Percentiles rank a stretch among this genome's conserved stretches.
Evolutionary conservation across 2,329 filamentous ascomycete species (phyloP).

Genomic region (Colletotrichum horii): DNA sequence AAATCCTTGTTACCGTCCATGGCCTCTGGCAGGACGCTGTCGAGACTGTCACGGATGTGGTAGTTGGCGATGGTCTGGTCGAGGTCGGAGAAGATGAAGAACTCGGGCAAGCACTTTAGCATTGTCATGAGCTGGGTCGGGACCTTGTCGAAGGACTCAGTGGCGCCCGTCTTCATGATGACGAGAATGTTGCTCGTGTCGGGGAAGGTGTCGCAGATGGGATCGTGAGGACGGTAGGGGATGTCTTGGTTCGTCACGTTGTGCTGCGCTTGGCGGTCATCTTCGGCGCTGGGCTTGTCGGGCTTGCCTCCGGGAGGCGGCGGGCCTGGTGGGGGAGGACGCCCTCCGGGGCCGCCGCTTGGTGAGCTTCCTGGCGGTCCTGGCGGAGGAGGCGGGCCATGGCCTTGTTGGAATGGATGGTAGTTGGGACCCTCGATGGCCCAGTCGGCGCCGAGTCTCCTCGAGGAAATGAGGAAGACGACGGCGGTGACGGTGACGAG

Average conservation of each 20-base stretch:
- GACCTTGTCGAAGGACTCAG: constrained; percentile 55
- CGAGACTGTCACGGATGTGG: constrained; percentile 51
- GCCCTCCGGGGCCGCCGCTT: constrained; percentile 16
- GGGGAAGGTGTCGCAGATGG: constrained; percentile 43
- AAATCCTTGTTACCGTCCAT: constrained; percentile 55
- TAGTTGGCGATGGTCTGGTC: constrained; percentile 50
- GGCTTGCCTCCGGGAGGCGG: neutral
- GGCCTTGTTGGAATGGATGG: constrained; percentile 15
- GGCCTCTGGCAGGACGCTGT: constrained; percentile 46
- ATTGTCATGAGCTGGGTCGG: constrained; percentile 60
- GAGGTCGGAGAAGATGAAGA: constrained; percentile 64
- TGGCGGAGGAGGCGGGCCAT: neutral
- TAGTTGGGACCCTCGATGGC: constrained; percentile 33
- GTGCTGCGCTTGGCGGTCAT: constrained; percentile 2
- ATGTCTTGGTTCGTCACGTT: constrained; percentile 11
- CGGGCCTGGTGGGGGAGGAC: neutral
- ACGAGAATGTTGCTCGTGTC: constrained; percentile 52
- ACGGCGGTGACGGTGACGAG: constrained; percentile 31
- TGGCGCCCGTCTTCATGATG: constrained; percentile 63
- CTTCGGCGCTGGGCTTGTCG: neutral
- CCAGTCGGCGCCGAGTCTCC: constrained; percentile 32
- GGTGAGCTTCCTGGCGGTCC: constrained; percentile 10
- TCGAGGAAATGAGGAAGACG: constrained; percentile 37
- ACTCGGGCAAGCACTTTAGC: constrained; percentile 54
- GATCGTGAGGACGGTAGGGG: constrained; percentile 26